Evolutionary conservation across 306 rosid genomes (phyloP).

Genomic region (Cercis canadensis): DNA sequence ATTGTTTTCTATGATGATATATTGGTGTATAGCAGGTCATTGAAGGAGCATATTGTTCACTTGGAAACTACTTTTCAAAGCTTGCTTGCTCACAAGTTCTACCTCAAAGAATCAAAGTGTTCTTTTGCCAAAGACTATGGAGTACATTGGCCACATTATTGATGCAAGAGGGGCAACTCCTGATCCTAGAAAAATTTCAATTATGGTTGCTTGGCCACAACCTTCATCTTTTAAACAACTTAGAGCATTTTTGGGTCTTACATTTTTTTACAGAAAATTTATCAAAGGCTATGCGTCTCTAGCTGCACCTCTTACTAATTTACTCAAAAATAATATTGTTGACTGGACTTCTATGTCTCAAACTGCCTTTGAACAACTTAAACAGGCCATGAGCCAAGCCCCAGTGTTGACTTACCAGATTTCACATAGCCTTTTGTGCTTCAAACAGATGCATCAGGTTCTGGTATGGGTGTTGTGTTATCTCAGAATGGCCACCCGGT

Average conservation of each 20-base stretch:
- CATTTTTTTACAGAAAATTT: not conserved
- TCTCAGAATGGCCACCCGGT: not conserved
- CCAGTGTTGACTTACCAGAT: not conserved
- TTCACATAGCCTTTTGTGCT: no score
- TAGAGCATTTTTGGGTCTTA: not conserved
- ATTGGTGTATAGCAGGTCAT: no score
- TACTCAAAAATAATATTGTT: no score
- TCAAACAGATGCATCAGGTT: not conserved
- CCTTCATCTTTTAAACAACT: not conserved
- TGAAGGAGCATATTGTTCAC: not conserved
- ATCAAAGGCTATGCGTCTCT: not conserved
- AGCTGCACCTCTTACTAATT: not conserved
- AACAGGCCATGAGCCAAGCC: not conserved
- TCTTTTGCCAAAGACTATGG: not conserved
- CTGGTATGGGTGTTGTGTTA: not conserved
- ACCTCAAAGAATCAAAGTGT: not conserved
- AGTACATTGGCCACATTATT: not conserved
- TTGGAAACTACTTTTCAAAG: not conserved
- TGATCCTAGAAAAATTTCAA: not conserved
- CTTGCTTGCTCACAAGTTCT: not conserved
- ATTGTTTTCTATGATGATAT: not conserved
- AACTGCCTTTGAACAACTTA: not conserved
- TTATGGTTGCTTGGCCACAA: not conserved
- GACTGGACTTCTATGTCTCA: not conserved
- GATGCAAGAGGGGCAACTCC: not conserved